Conservation (phyloP, 2,329 filamentous ascomycete genomes). For the Saccharata proteae region DNA sequence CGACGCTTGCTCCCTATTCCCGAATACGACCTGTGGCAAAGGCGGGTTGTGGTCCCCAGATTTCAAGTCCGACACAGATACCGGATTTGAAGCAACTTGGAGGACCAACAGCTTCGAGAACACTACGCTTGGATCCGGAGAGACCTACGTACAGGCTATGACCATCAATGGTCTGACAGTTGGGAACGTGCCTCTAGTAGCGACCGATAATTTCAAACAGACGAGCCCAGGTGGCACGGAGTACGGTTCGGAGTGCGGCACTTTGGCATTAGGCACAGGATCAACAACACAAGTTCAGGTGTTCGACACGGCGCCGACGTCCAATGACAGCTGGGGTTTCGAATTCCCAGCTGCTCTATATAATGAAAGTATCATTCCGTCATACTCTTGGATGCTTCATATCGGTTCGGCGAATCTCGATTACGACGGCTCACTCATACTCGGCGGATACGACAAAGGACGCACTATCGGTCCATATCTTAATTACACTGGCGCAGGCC, state of each 20-base stretch:
- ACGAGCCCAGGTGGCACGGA: constrained; percentile 5
- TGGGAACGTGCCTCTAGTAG: constrained; percentile 3
- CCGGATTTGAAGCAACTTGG: background rate
- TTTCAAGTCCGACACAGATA: background rate
- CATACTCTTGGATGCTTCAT: constrained; percentile 21
- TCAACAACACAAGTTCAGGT: constrained; percentile 1
- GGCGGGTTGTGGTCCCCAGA: constrained; percentile 12
- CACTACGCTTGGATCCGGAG: background rate
- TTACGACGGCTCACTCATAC: constrained; percentile 18
- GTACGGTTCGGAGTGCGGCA: constrained; percentile 4
- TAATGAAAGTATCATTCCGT: constrained; percentile 12
- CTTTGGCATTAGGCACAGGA: constrained; percentile 5
- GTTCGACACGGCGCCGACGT: background rate
- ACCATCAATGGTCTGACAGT: constrained; percentile 1
- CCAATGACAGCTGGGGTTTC: constrained; percentile 2
- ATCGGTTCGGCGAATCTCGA: constrained; percentile 19
- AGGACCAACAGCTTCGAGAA: background rate
- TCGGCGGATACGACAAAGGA: constrained; percentile 25
- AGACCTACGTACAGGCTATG: constrained; percentile 1
- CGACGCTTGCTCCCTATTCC: constrained; percentile 9
- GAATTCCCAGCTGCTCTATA: constrained; percentile 9
- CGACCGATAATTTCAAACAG: constrained; percentile 2
- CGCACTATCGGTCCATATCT: constrained; percentile 18
- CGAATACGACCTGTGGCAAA: constrained; percentile 8
- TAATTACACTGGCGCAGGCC: constrained; percentile 10